phyloP scores from a whole-genome alignment of 73 alveolate genomes.

The Stentor coeruleus region DNA sequence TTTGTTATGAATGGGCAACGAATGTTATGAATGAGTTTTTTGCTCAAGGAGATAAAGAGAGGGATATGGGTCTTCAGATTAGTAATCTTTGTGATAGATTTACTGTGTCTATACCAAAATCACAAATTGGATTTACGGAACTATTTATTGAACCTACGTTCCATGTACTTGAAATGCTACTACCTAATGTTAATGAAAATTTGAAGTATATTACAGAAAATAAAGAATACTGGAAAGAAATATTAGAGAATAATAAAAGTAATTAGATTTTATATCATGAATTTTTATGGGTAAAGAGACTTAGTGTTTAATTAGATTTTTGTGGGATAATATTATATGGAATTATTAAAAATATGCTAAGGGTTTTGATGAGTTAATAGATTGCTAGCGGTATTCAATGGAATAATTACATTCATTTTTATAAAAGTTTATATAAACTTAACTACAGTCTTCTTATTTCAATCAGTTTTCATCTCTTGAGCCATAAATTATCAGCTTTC shows the following conservation, averaged over 20 bases:
- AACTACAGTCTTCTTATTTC: no score
- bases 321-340: not conserved
- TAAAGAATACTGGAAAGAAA: not conserved
- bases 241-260: not conserved
- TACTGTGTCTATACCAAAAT: constrained; percentile 76
- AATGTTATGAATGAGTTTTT: constrained; percentile 80
- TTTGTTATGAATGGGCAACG: constrained; percentile 81
- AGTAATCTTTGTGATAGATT: constrained; percentile 82
- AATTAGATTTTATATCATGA: not conserved
- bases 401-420: no score
- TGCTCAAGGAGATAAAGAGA: constrained; percentile 85
- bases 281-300: not conserved
- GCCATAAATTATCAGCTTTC: no score
- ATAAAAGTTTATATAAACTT: not conserved
- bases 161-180: constrained; percentile 20
- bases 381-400: no score
- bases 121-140: constrained; percentile 88
- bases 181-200: not conserved
- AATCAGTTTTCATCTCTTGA: no score
- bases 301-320: not conserved
- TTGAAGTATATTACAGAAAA: not conserved
- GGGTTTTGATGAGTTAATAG: no score
- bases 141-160: constrained; percentile 62
- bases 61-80: constrained; percentile 71
- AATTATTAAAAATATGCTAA: not conserved